Conservation (phyloP, 495 filamentous ascomycete species). For the Diplogelasinospora grovesii region DNA sequence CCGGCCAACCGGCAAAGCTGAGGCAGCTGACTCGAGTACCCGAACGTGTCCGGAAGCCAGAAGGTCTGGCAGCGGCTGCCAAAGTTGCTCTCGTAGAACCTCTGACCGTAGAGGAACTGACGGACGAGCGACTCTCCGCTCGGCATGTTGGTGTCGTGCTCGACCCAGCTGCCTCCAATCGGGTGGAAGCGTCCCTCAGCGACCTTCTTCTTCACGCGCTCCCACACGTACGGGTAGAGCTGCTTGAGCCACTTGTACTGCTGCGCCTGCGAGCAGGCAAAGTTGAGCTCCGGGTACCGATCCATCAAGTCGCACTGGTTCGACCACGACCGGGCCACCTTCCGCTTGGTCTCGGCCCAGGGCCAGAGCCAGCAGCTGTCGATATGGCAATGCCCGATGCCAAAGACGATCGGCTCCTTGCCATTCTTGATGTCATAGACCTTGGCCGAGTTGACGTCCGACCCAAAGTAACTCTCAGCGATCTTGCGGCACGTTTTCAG, state of each 20-base stretch:
- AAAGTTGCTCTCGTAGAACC: slow-evolving; percentile 91
- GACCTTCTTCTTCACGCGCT: slow-evolving; percentile 84
- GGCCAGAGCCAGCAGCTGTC: slow-evolving; percentile 99
- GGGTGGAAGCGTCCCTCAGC: slow-evolving; percentile 87
- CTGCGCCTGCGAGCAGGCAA: slow-evolving; percentile 87
- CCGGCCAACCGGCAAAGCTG: slow-evolving; percentile 87
- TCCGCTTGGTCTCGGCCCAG: slow-evolving; percentile 97
- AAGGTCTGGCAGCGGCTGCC: slow-evolving; percentile 84
- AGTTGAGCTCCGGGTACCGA: slow-evolving; percentile 87
- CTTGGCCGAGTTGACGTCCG: slow-evolving; percentile 69
- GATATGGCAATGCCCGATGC: slow-evolving; percentile 94
- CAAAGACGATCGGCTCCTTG: slow-evolving; percentile 69
- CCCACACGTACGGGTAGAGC: slow-evolving; percentile 78
- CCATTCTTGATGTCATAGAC: slow-evolving; percentile 81
- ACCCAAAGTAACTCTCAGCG: slow-evolving; percentile 73
- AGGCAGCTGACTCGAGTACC: slow-evolving; percentile 89
- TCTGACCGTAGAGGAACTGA: slow-evolving; percentile 93
- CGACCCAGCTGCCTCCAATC: slow-evolving; percentile 96
- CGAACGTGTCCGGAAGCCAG: slow-evolving; percentile 97
- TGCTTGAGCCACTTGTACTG: slow-evolving; percentile 97
- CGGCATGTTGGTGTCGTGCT: slow-evolving; percentile 96
- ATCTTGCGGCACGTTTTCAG: slow-evolving; percentile 75
- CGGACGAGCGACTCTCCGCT: slow-evolving; percentile 89
- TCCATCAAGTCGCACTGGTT: slow-evolving; percentile 94
- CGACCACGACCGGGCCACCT: slow-evolving; percentile 92